Evolutionary conservation across 2,329 filamentous ascomycete genomes (phyloP).

Genomic region (Dactylellina leptospora): DNA sequence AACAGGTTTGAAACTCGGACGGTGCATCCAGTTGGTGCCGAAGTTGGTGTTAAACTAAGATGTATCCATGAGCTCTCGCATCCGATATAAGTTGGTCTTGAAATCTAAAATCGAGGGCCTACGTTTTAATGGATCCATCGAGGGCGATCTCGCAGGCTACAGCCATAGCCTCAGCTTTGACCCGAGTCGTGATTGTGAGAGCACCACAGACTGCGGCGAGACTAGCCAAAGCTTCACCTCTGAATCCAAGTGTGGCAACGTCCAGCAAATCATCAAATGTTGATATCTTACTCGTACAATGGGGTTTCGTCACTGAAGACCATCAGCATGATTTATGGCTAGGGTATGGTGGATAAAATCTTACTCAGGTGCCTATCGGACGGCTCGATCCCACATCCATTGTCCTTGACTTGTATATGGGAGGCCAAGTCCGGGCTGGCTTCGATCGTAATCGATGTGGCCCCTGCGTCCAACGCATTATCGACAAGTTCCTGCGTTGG

Average conservation of each 20-base stretch:
- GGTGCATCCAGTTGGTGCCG: constrained; percentile 69
- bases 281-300: constrained; percentile 72
- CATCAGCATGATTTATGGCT: too few relatives aligned
- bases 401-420: constrained; percentile 71
- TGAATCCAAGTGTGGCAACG: constrained; percentile 71
- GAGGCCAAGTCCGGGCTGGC: constrained; percentile 69
- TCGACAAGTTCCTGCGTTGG: constrained; percentile 68
- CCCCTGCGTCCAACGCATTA: constrained; percentile 72
- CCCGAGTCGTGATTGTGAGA: constrained; percentile 67
- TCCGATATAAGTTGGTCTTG: background rate
- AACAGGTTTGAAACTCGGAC: constrained; percentile 68
- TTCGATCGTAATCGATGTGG: constrained; percentile 68
- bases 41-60: constrained; percentile 63
- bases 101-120: constrained; percentile 43
- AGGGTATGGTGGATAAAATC: too few relatives aligned
- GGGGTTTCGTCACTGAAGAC: constrained; percentile 65
- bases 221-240: constrained; percentile 72
- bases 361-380: constrained; percentile 64
- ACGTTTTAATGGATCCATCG: constrained; percentile 65
- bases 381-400: constrained; percentile 69
- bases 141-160: constrained; percentile 65
- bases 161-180: constrained; percentile 68
- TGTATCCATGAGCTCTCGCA: constrained; percentile 51
- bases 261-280: constrained; percentile 67
- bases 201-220: constrained; percentile 68